phyloP scores from a whole-genome alignment of 2,329 filamentous ascomycete genomes.

The Phaeosphaeria sp. region DNA sequence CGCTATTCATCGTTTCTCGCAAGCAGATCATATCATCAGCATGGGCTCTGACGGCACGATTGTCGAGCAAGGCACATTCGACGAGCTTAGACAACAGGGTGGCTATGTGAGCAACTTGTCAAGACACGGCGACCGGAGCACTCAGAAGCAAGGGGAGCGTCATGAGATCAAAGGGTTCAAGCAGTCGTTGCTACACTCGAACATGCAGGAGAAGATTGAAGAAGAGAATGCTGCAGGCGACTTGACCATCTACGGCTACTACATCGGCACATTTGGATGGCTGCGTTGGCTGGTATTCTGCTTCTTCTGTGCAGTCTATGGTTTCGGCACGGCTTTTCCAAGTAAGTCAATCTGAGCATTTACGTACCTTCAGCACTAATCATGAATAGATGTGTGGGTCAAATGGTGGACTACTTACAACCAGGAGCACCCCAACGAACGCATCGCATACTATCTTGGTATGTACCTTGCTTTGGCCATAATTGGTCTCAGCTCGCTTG shows the following conservation, averaged over 20 bases:
- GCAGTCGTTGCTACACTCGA: conserved; percentile 4
- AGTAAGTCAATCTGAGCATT: conserved; percentile 36
- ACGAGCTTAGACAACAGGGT: conserved; percentile 31
- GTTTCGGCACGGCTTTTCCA: conserved; percentile 18
- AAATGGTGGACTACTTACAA: conserved; percentile 54
- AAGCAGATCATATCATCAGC: conserved; percentile 51
- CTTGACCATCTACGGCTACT: conserved; percentile 24
- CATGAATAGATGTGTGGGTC: conserved; percentile 52
- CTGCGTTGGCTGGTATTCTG: conserved; percentile 15
- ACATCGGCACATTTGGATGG: conserved; percentile 24
- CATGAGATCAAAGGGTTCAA: conserved; percentile 10
- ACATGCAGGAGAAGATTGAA: conserved; percentile 6
- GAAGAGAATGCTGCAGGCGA: conserved; percentile 17
- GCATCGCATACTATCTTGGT: conserved; percentile 33
- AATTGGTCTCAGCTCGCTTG: conserved; percentile 9
- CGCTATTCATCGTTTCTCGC: conserved; percentile 27
- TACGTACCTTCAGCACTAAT: not conserved
- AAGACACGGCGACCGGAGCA: not conserved
- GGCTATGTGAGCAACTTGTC: conserved; percentile 32
- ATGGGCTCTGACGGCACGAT: conserved; percentile 41
- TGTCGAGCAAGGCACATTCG: conserved; percentile 47
- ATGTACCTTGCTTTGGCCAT: conserved; percentile 20
- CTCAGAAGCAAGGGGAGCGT: conserved; percentile 4
- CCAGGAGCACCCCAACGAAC: conserved; percentile 40
- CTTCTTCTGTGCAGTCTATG: conserved; percentile 24